phyloP scores from a whole-genome alignment of 2,329 filamentous ascomycete genomes.

The Curvularia verruculosa region DNA sequence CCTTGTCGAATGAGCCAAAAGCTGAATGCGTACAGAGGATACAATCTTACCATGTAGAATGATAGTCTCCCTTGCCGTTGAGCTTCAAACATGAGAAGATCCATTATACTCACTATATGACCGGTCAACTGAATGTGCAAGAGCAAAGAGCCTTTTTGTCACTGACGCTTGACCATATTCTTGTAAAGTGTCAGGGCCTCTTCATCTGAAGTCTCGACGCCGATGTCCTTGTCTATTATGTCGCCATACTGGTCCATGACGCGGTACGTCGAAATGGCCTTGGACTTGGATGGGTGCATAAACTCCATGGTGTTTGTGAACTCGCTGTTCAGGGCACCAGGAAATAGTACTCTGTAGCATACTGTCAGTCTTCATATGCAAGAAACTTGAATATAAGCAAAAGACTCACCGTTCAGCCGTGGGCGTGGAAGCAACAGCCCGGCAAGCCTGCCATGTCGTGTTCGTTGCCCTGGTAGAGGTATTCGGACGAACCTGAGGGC shows the following conservation, averaged over 20 bases:
- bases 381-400: background rate
- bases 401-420: conserved; percentile 64
- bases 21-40: background rate
- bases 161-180: conserved; percentile 65
- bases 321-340: conserved; percentile 91
- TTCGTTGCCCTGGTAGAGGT: conserved; percentile 19
- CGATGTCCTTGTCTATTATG: conserved; percentile 75
- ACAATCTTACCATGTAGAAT: conserved; percentile 86
- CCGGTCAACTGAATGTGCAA: conserved; percentile 7
- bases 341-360: conserved; percentile 68
- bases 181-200: conserved; percentile 67
- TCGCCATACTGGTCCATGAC: conserved; percentile 87
- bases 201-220: conserved; percentile 67
- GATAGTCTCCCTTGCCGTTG: conserved; percentile 91
- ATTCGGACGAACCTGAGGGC: conserved; percentile 22
- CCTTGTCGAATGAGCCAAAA: conserved; percentile 42
- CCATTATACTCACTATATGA: conserved; percentile 77
- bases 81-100: conserved; percentile 96
- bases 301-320: conserved; percentile 85
- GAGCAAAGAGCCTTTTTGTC: background rate
- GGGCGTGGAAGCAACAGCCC: conserved; percentile 63
- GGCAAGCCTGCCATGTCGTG: conserved; percentile 54
- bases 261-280: conserved; percentile 88
- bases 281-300: conserved; percentile 69
- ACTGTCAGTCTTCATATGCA: background rate